Percentiles rank a stretch among this genome's conserved stretches.
Conservation (phyloP, 2,329 filamentous ascomycete species). For the Endothia cerciana region DNA sequence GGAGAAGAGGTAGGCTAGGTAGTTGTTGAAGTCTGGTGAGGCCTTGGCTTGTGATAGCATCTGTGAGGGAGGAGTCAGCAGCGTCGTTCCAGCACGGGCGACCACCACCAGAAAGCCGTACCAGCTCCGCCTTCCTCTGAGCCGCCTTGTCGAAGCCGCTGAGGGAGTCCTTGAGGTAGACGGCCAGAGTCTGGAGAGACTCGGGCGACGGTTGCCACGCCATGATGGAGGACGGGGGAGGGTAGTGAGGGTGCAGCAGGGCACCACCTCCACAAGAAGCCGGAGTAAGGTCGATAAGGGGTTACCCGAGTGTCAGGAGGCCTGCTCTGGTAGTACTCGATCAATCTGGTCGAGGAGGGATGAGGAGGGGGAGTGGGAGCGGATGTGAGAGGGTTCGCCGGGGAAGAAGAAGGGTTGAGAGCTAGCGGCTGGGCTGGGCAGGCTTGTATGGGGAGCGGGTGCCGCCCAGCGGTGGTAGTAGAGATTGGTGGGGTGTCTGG, state of each 20-base stretch:
- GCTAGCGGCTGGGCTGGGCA: constrained; percentile 10
- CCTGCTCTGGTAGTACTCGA: not conserved
- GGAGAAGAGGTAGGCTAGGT: constrained; percentile 88
- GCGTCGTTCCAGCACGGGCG: not conserved
- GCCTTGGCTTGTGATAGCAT: constrained; percentile 89
- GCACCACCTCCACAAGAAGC: constrained; percentile 27
- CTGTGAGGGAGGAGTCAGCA: constrained; percentile 49
- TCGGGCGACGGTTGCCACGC: constrained; percentile 90
- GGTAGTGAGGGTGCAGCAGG: constrained; percentile 22
- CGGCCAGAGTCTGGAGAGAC: constrained; percentile 85
- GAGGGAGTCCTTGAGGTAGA: constrained; percentile 89
- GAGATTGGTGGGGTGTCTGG: constrained; percentile 16
- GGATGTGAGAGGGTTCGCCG: constrained; percentile 4
- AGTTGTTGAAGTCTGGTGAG: constrained; percentile 95
- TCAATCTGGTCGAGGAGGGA: not conserved
- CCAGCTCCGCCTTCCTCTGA: constrained; percentile 88
- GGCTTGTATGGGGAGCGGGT: constrained; percentile 8
- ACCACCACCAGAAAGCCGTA: constrained; percentile 58
- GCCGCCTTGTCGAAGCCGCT: constrained; percentile 78
- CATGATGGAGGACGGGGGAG: constrained; percentile 56
- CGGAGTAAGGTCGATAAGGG: not conserved
- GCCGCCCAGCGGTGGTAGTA: constrained; percentile 12
- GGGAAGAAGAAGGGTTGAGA: constrained; percentile 8
- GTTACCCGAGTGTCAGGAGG: not conserved
- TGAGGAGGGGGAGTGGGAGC: not conserved